Evolutionary conservation across 2,329 filamentous ascomycete species (phyloP).

Genomic region (Microsporum ferrugineum): DNA sequence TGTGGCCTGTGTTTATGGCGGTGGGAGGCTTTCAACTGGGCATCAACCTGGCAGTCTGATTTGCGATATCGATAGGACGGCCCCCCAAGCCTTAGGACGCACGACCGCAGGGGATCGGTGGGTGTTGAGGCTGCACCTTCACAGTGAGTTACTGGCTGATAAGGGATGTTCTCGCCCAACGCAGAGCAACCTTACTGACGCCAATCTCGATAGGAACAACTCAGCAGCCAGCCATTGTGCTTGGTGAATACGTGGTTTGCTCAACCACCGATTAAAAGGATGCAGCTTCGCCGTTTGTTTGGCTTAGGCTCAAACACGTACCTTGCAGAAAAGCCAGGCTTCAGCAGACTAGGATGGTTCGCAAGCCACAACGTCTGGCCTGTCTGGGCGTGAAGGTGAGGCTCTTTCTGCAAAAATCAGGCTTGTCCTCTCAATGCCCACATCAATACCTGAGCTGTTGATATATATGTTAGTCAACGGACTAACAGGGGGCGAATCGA

Average conservation of each 20-base stretch:
- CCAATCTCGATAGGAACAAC: constrained; percentile 1
- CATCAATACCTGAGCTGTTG: background rate
- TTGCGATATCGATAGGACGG: background rate
- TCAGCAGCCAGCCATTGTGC: constrained; percentile 1
- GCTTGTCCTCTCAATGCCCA: background rate
- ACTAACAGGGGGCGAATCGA: background rate
- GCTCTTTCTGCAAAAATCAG: constrained; percentile 3
- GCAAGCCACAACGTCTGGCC: constrained; percentile 3
- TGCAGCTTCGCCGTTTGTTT: constrained; percentile 3
- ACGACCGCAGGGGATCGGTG: background rate
- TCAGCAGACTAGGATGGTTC: background rate
- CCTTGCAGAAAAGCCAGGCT: background rate
- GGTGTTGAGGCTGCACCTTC: background rate
- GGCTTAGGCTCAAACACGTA: background rate
- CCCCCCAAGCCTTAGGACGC: background rate
- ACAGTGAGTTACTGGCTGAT: background rate
- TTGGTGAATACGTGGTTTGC: constrained; percentile 1
- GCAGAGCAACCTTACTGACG: background rate
- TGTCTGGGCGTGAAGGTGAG: background rate
- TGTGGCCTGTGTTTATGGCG: background rate
- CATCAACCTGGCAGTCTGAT: constrained; percentile 2
- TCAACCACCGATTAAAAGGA: background rate
- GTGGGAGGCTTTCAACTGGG: background rate
- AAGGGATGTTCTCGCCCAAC: background rate
- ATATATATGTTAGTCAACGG: background rate